Evolutionary conservation across 2,329 filamentous ascomycete species (phyloP), one percentile per base, ranked within the genome.

Genomic region (Sclerotinia subarctica): DNA sequence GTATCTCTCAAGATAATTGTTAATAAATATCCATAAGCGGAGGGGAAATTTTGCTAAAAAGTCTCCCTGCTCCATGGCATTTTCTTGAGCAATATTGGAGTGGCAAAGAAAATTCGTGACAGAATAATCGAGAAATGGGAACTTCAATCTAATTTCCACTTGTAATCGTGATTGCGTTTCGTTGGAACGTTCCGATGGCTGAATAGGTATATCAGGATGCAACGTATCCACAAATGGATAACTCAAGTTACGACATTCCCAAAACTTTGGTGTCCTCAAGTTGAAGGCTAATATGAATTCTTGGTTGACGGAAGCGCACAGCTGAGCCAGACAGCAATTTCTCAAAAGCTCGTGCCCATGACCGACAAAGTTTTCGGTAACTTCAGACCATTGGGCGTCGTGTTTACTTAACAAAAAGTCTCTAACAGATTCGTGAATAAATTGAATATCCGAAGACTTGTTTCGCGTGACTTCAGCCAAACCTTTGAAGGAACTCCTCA

Each of bases 111-210:
- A 52, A 64, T 81, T 76, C 6, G 74, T 70, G 21, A 78, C 73
- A 24, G 82, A 79, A 71, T 85, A 85, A 60, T 80, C 70, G 7
- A 86, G 74, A 57, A 87, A 84, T 1, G 82, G 80, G 65, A 78
- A 81, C 17, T 70, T 71, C 2, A 62, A 8, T 38, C 26, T 68
- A 15, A 73, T 70, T 46, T 44, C 58, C 60, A 73, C 26, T 54
- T 76, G 74, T 44, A 77, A 68, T 11, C 59, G n/a, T 71, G 26
- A 68, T 54, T 53, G 51, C 0, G 6, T 2, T 53, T 29, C 51
- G 6, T 53, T 53, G 7, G 24, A 53, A 52, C 24, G 51, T 19
- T 52, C n/a, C 24, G 49, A 0, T 5, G 24, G 13, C 24, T 4
- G n/a, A 1, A 51, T 26, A 3, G 0, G 0, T n/a, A 1, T 2